Evolutionary conservation across 495 filamentous ascomycete genomes (phyloP), one percentile per base, ranked within the genome.

Genomic region (Bacidia gigantensis): DNA sequence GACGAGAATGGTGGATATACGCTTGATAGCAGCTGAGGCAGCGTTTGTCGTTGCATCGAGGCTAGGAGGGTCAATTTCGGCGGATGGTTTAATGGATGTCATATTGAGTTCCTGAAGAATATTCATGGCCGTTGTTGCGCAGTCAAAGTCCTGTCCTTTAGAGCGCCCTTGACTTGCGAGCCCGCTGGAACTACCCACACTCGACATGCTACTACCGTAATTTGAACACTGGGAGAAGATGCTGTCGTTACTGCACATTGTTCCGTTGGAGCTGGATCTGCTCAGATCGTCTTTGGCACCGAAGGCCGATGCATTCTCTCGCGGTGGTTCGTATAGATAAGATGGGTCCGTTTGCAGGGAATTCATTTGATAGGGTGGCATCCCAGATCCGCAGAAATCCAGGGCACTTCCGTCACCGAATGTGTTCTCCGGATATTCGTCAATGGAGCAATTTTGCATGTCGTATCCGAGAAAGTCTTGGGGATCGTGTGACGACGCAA

Each of bases 1-100:
- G 50, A 57, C 41, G 25, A 57, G 54, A 23, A 53, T 57, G 21
- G 54, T 52, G 24, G 54, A 57, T n/a, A 53, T 22, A 42, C 49
- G 54, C 35, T 49, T 52, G 54, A 53, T 48, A n/a, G 54, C 41
- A 20, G 38, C 18, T 5, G 50, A 26, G 26, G 47, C 49, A 11
- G 51, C 53, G 18, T 48, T 10, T 23, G 48, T 11, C 41, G 14
- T 14, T 11, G 23, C 25, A 20, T 48, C 23, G 10, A 54, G 44
- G 17, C 3, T 41, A 18, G 21, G 29, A 7, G 29, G 29, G 29
- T 35, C 29, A 35, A 35, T 35, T 14, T 35, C 29, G 5, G 29
- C 29, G 14, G 29, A 35, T 5, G 29, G 29, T 35, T 35, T 35
- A 14, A 35, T 35, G 29, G 7, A 7, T 35, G 29, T 35, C 29